These are phyloP conservation scores for Aspergillus panamensis DNA, from an alignment of 495 filamentous ascomycete species.

Conservation along the genomic window DNA sequence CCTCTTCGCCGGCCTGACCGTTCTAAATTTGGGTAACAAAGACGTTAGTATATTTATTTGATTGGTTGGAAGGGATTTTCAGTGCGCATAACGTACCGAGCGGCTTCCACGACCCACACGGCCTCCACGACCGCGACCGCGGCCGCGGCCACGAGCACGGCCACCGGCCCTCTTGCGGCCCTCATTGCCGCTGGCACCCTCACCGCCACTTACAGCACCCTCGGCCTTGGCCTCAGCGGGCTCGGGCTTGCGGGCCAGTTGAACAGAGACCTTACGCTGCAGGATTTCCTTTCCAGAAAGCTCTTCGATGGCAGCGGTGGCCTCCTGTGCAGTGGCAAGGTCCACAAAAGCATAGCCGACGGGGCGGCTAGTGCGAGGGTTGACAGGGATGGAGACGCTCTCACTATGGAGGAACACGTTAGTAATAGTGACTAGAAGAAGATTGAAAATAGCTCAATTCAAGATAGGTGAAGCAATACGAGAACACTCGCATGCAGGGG, in stretches of 20 bases:
- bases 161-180: conserved; percentile 76
- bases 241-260: conserved; percentile 97
- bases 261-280: conserved; percentile 97
- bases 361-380: conserved; percentile 95
- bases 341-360: conserved; percentile 99
- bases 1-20: conserved; percentile 25
- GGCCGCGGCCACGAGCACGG: conserved; percentile 71
- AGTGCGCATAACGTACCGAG: conserved; percentile 53
- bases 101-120: conserved; percentile 62
- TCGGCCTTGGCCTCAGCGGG: conserved; percentile 72
- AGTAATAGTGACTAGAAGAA: not conserved
- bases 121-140: conserved; percentile 67
- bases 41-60: conserved; percentile 3
- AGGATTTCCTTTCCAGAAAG: conserved; percentile 96
- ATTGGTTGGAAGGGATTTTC: not conserved
- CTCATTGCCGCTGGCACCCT: conserved; percentile 66
- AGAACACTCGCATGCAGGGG: too few relatives aligned
- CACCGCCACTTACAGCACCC: conserved; percentile 60
- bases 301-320: conserved; percentile 87
- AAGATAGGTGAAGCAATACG: too few relatives aligned
- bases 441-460: too few relatives aligned
- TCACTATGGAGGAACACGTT: conserved; percentile 58
- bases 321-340: conserved; percentile 87
- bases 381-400: conserved; percentile 96
- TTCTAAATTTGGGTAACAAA: conserved; percentile 17